phyloP scores from a whole-genome alignment of 106 monocot species.

The Vanilla planifolia region DNA sequence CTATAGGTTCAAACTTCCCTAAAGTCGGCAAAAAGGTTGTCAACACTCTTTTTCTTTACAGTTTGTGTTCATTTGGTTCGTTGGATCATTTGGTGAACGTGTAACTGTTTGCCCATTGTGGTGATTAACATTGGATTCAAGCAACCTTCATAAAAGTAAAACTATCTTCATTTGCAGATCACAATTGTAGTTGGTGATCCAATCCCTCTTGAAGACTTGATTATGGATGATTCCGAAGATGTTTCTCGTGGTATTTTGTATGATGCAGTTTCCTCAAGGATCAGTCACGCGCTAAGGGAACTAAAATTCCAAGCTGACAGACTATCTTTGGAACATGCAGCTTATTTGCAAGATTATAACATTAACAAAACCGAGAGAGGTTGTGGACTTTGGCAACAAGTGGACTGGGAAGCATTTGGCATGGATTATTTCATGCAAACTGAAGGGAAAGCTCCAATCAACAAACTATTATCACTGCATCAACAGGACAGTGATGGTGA shows the following conservation, averaged over 20 bases:
- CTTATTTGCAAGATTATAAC: constrained; percentile 6
- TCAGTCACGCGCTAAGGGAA: constrained; percentile 43
- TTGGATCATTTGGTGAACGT: background rate
- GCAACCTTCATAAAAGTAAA: background rate
- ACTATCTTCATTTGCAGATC: constrained; percentile 34
- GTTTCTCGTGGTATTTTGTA: constrained; percentile 53
- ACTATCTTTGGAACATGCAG: constrained; percentile 38
- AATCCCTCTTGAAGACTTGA: constrained; percentile 61
- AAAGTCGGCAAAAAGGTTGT: constrained; percentile 67
- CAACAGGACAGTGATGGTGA: background rate
- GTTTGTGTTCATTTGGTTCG: background rate
- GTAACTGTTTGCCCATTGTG: too few species aligned
- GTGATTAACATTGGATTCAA: background rate
- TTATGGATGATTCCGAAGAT: constrained; percentile 23
- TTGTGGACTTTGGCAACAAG: constrained; percentile 53
- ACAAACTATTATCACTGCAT: background rate
- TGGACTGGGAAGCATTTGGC: constrained; percentile 90
- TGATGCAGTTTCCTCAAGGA: constrained; percentile 66
- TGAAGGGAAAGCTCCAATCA: constrained; percentile 7
- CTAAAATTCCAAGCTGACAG: constrained; percentile 62
- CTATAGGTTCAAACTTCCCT: constrained; percentile 65
- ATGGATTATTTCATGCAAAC: constrained; percentile 30
- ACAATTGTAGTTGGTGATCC: constrained; percentile 86
- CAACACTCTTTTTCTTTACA: background rate
- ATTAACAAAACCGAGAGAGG: constrained; percentile 14